These are phyloP conservation scores for Starmerella riodocensis DNA, from an alignment of 805 yeast genomes.

Conservation along the genomic window DNA sequence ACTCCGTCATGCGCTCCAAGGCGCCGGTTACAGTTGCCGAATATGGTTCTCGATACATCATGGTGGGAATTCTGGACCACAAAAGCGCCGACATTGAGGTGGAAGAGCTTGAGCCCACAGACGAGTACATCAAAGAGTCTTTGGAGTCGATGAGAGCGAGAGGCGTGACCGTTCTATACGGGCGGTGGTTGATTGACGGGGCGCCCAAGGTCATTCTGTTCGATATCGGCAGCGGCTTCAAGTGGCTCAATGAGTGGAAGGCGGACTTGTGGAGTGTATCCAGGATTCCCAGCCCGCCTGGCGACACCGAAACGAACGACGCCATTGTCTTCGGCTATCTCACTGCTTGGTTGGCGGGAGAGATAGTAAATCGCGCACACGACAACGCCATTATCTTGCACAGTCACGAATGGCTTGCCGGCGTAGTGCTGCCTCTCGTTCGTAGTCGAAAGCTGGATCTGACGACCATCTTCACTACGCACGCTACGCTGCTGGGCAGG, in stretches of 20 bases:
- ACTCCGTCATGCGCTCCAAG: conserved; percentile 89
- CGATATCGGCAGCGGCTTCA: conserved; percentile 63
- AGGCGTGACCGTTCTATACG: conserved; percentile 74
- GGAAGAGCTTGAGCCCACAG: conserved; percentile 46
- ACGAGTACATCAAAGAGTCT: conserved; percentile 41
- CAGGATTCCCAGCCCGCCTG: conserved; percentile 86
- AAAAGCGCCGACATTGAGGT: conserved; percentile 63
- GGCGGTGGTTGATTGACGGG: conserved; percentile 95
- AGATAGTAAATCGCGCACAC: conserved; percentile 68
- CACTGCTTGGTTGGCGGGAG: conserved; percentile 96
- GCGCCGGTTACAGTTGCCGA: conserved; percentile 95
- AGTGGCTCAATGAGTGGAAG: conserved; percentile 80
- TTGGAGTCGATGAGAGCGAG: conserved; percentile 67
- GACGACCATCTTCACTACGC: conserved; percentile 92
- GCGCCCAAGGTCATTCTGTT: conserved; percentile 88
- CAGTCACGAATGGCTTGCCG: conserved; percentile 97
- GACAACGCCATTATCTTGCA: conserved; percentile 86
- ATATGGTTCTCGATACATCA: conserved; percentile 71
- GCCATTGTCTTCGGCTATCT: conserved; percentile 85
- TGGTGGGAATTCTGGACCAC: conserved; percentile 75
- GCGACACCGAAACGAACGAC: conserved; percentile 78
- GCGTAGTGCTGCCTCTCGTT: conserved; percentile 86
- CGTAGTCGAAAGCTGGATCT: conserved; percentile 84
- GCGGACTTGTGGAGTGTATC: conserved; percentile 80
- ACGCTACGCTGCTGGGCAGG: conserved; percentile 89